phyloP scores from a whole-genome alignment of 2,329 filamentous ascomycete species.

The Pseudopithomyces chartarum region DNA sequence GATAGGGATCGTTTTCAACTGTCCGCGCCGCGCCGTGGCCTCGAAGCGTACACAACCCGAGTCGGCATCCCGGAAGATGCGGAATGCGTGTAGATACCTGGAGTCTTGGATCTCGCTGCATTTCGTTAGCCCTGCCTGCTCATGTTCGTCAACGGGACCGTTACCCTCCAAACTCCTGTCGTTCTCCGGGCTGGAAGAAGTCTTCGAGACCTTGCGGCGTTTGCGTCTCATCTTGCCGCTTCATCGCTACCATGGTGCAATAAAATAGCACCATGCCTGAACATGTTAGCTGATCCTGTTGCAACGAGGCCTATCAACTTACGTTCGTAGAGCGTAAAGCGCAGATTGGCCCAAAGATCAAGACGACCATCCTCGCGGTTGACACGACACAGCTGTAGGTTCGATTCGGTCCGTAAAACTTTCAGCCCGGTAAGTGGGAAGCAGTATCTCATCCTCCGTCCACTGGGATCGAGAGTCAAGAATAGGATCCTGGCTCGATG shows the following conservation, averaged over 20 bases:
- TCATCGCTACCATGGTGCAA: conserved; percentile 61
- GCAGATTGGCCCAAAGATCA: conserved; percentile 59
- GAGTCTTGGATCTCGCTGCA: conserved; percentile 59
- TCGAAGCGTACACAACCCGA: conserved; percentile 61
- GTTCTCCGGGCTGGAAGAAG: conserved; percentile 52
- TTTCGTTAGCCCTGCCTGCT: conserved; percentile 13
- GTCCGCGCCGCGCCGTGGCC: conserved; percentile 59
- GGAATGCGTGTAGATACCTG: conserved; percentile 58
- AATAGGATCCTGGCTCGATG: conserved; percentile 60
- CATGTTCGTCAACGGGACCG: conserved; percentile 10
- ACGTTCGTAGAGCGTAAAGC: conserved; percentile 62
- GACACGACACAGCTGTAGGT: conserved; percentile 47
- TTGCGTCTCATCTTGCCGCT: conserved; percentile 57
- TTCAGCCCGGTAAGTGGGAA: conserved; percentile 56
- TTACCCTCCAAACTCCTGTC: conserved; percentile 57
- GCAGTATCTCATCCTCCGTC: conserved; percentile 52
- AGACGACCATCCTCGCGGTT: conserved; percentile 48
- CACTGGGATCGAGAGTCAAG: conserved; percentile 49
- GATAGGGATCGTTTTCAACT: conserved; percentile 60
- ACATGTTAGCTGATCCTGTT: conserved; percentile 17
- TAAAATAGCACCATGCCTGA: conserved; percentile 63
- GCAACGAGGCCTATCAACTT: conserved; percentile 14
- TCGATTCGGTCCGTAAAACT: conserved; percentile 47
- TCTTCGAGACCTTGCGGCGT: conserved; percentile 52
- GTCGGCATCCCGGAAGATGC: conserved; percentile 57